phyloP scores from a whole-genome alignment of 2,329 filamentous ascomycete species.

The Dactylellina drechsleri region DNA sequence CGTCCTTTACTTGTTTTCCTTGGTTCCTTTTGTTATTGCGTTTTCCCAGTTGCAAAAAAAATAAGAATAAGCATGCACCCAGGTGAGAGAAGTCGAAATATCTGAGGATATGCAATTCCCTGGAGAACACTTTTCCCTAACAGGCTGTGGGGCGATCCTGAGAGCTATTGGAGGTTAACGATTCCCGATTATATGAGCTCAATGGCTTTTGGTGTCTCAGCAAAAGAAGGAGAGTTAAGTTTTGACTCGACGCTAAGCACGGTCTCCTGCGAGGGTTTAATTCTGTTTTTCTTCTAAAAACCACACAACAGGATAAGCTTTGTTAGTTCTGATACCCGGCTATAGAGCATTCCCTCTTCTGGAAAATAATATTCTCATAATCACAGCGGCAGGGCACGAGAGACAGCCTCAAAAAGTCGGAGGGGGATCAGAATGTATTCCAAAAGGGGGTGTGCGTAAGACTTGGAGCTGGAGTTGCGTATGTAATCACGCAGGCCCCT shows the following conservation, averaged over 20 bases:
- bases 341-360: slow-evolving; percentile 26
- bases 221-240: neutral
- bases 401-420: slow-evolving; percentile 29
- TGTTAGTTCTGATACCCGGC: slow-evolving; percentile 3
- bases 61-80: slow-evolving; percentile 5
- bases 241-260: slow-evolving; percentile 37
- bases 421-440: neutral
- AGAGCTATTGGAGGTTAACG: slow-evolving; percentile 7
- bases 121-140: neutral
- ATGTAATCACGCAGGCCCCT: slow-evolving; percentile 44
- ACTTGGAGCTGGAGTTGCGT: slow-evolving; percentile 42
- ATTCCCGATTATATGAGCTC: slow-evolving; percentile 30
- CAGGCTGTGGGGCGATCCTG: neutral
- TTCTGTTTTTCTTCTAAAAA: slow-evolving; percentile 21
- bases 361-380: slow-evolving; percentile 33
- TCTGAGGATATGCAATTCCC: slow-evolving; percentile 3
- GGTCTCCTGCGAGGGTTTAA: slow-evolving; percentile 27
- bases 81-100: slow-evolving; percentile 4
- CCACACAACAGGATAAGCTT: slow-evolving; percentile 44
- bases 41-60: slow-evolving; percentile 12
- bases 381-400: slow-evolving; percentile 7
- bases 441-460: slow-evolving; percentile 37
- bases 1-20: slow-evolving; percentile 10
- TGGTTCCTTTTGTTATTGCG: neutral
- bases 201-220: neutral